Base-by-base conservation (phyloP, 106 monocot species). In the Allium fistulosum region DNA sequence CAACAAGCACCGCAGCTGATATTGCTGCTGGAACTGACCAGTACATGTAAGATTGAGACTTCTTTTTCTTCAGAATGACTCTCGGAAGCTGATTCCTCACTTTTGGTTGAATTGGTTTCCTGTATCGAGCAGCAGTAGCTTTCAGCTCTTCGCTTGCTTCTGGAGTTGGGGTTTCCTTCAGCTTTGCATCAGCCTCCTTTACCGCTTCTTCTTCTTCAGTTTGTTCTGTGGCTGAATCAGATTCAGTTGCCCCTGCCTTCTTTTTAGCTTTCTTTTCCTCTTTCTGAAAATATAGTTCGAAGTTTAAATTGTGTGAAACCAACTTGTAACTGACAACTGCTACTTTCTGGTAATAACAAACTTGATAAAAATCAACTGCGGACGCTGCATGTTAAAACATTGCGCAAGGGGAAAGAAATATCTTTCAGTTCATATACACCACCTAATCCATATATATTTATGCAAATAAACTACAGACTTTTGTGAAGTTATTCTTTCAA, bases 251-350 rank as follows among this genome's bases (percentile, higher is more conserved):
- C 51, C 68, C 55, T 9, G 28, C 68, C 57, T 69, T 69, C 68
- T 69, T 69, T 69, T 69, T 69, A 53, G 68, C 68, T 57, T 57
- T 69, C 68, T 69, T 69, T 16, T 69, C 68, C 46, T 56, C 53
- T 55, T 55, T 55, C 4, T 55, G 53, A 57, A 27, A 45, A 55
- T 3, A 55, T 12, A 55, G 53, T 55, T 55, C 7, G 3, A 55
- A 3, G 13, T 56, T 26, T 18, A 55, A 11, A 55, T 5, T 2
- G 37, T 37, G 2, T 37, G 37, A 37, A 37, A 37, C 37, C 37
- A 37, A 37, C 37, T 0, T 5, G 37, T 5, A 4, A 5, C 37
- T 37, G 37, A 37, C 37, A 37, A 2, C 1, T 37, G 37, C 37
- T 37, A 37, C 37, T 37, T 37, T 37, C 4, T 37, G 37, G 37